These are phyloP conservation scores for Coemansia sp. DNA, from an alignment of 192 early-diverging fungal species.

Conservation along the genomic window DNA sequence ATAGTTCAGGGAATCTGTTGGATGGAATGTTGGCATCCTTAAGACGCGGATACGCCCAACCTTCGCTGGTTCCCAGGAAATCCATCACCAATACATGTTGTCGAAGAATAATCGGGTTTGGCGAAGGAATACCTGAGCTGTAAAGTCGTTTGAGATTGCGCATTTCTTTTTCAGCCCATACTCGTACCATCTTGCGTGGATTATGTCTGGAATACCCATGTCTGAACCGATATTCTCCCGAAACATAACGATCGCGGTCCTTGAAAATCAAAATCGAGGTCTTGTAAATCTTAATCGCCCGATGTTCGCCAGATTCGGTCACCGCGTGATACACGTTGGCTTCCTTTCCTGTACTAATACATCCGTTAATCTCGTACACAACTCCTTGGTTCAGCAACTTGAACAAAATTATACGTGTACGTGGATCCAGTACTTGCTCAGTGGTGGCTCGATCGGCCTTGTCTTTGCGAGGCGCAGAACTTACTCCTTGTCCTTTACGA, in stretches of 20 bases:
- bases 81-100: conserved; percentile 97
- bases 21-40: conserved; percentile 88
- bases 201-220: conserved; percentile 93
- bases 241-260: conserved; percentile 96
- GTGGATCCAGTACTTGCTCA: conserved; percentile 97
- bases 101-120: conserved; percentile 80
- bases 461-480: conserved; percentile 63
- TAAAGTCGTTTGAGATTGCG: conserved; percentile 91
- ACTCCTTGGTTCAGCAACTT: conserved; percentile 89
- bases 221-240: conserved; percentile 92
- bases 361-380: conserved; percentile 94
- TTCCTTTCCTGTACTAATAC: conserved; percentile 97
- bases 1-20: conserved; percentile 70
- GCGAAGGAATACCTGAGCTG: conserved; percentile 83
- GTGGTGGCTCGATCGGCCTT: conserved; percentile 94
- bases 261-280: conserved; percentile 98
- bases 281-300: conserved; percentile 97
- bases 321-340: conserved; percentile 98
- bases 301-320: conserved; percentile 77
- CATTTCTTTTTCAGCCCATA: conserved; percentile 99
- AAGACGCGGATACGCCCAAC: conserved; percentile 91
- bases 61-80: conserved; percentile 87
- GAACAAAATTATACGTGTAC: conserved; percentile 95
- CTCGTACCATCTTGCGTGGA: conserved; percentile 96
- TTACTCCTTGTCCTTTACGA: conserved; percentile 42